Evolutionary conservation across 495 filamentous ascomycete species (phyloP).

Genomic region (Penicillium desertorum): DNA sequence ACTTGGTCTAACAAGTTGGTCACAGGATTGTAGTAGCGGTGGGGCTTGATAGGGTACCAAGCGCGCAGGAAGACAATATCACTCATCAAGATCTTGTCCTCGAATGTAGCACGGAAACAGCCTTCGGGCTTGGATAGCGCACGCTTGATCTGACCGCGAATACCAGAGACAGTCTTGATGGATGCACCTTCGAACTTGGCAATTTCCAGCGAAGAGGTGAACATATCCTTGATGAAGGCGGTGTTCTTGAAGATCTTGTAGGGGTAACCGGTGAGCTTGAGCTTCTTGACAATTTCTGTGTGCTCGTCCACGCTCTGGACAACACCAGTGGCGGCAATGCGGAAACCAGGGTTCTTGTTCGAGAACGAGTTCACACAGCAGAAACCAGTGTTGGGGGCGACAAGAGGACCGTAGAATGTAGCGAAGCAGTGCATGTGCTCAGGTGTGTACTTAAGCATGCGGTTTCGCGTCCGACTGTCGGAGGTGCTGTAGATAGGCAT

Average conservation of each 20-base stretch:
- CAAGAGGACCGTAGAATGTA: constrained; percentile 91
- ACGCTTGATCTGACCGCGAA: constrained; percentile 94
- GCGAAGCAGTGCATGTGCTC: constrained; percentile 98
- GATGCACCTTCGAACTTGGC: constrained; percentile 97
- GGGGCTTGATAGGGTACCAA: constrained; percentile 94
- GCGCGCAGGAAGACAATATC: constrained; percentile 95
- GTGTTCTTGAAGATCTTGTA: constrained; percentile 99
- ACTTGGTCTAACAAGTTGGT: constrained; percentile 73
- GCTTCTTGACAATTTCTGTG: constrained; percentile 97
- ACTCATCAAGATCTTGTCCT: constrained; percentile 95
- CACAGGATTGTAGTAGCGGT: constrained; percentile 94
- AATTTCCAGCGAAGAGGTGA: constrained; percentile 84
- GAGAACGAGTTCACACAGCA: constrained; percentile 90
- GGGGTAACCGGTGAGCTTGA: constrained; percentile 87
- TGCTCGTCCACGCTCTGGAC: constrained; percentile 90
- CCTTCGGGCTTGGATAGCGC: constrained; percentile 90
- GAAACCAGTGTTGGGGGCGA: constrained; percentile 94
- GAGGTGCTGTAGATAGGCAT: constrained; percentile 92
- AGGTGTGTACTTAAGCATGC: constrained; percentile 96
- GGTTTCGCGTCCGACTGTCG: constrained; percentile 86
- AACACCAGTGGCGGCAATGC: constrained; percentile 89
- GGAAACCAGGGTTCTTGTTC: constrained; percentile 84
- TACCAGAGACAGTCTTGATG: constrained; percentile 92
- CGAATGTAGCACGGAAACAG: constrained; percentile 92
- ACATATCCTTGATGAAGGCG: constrained; percentile 99